These are phyloP conservation scores for Kwoniella heveanensis DNA, from an alignment of 768 basidiomycete genomes.

Conservation along the genomic window DNA sequence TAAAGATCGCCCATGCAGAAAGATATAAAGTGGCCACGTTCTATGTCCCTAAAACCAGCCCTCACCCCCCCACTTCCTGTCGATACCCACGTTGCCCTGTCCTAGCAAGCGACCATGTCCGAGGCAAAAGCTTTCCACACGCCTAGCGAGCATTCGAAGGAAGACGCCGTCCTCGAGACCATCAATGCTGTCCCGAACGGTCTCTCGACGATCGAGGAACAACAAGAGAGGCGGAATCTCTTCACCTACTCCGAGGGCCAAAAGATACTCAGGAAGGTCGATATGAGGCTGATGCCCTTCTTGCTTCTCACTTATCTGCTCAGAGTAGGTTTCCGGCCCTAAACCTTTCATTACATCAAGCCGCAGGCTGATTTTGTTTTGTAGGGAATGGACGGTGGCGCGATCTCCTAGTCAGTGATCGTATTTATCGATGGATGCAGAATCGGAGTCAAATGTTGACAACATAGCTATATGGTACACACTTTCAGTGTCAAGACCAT, in stretches of 20 bases:
- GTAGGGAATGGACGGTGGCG: slow-evolving; percentile 17
- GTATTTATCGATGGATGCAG: slow-evolving; percentile 18
- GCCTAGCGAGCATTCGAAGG: slow-evolving; percentile 15
- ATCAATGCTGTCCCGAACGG: slow-evolving; percentile 4
- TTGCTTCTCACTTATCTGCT: slow-evolving; percentile 17
- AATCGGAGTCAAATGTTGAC: background rate
- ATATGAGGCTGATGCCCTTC: slow-evolving; percentile 15
- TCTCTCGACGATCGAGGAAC: slow-evolving; percentile 15
- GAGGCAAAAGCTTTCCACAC: slow-evolving; percentile 9
- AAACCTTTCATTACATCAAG: background rate
- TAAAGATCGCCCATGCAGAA: too few relatives aligned
- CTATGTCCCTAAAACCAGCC: too few relatives aligned
- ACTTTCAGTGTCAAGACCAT: slow-evolving; percentile 34
- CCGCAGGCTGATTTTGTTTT: too few relatives aligned
- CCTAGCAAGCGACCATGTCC: background rate
- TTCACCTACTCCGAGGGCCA: slow-evolving; percentile 17
- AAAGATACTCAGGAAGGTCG: slow-evolving; percentile 17
- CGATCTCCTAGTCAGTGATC: slow-evolving; percentile 15
- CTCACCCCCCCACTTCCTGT: background rate
- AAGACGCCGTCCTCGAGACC: slow-evolving; percentile 12
- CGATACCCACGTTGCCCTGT: too few relatives aligned
- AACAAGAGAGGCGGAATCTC: slow-evolving; percentile 10
- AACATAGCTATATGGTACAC: background rate
- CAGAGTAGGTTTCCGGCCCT: background rate
- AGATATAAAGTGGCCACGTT: too few relatives aligned